A percentile compares a stretch with the other conserved stretches of the same genome.
Evolutionary conservation across 441 rosid species (phyloP).

Genomic region (Codiaeum variegatum): DNA sequence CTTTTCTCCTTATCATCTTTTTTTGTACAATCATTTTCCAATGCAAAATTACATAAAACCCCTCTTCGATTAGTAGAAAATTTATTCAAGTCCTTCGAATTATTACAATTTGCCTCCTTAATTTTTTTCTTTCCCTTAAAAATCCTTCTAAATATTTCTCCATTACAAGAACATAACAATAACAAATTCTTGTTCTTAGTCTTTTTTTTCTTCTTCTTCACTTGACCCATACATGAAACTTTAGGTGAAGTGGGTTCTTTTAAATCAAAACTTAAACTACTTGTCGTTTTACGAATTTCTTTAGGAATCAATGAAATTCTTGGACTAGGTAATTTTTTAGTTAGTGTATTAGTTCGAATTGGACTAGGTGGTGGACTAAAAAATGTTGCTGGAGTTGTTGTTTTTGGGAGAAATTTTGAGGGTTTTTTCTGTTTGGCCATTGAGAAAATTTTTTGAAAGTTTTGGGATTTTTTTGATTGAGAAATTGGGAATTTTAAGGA

Average conservation of each 20-base stretch:
- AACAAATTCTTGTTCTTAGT: slow-evolving; percentile 13
- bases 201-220: slow-evolving; percentile 26
- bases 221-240: slow-evolving; percentile 44
- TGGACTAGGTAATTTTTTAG: slow-evolving; percentile 17
- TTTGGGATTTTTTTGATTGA: neutral
- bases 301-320: slow-evolving; percentile 29
- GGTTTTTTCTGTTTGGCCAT: slow-evolving; percentile 5
- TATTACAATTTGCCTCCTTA: neutral
- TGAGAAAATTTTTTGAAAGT: neutral
- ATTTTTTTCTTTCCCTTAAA: slow-evolving; percentile 17
- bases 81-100: slow-evolving; percentile 22
- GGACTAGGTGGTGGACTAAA: slow-evolving; percentile 41
- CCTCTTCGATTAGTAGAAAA: slow-evolving; percentile 29
- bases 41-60: slow-evolving; percentile 29
- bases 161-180: neutral
- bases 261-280: slow-evolving; percentile 31
- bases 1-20: slow-evolving; percentile 2
- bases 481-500: neutral
- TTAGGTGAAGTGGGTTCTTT: slow-evolving; percentile 44
- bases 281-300: slow-evolving; percentile 30
- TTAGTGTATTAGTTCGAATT: neutral
- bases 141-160: neutral
- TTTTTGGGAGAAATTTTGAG: slow-evolving; percentile 6
- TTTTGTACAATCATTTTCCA: neutral
- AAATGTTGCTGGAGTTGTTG: slow-evolving; percentile 27